These are phyloP conservation scores for Parasitella parasitica DNA, from an alignment of 371 early-diverging fungal genomes.

Conservation along the genomic window DNA sequence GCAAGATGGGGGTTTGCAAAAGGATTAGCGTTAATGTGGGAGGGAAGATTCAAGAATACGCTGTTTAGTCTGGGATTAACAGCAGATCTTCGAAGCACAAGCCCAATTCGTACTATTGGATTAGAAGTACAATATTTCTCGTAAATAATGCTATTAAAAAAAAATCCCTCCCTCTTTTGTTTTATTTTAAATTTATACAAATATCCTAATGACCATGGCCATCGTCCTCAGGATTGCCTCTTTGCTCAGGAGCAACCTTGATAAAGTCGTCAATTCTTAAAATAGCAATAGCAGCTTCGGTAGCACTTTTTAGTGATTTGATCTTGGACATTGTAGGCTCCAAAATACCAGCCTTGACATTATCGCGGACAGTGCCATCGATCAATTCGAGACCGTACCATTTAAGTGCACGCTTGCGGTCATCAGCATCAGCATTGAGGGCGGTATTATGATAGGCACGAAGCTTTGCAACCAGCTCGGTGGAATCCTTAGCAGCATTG, in stretches of 20 bases:
- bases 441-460: slow-evolving; percentile 94
- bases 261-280: slow-evolving; percentile 99
- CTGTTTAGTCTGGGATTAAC: slow-evolving; percentile 64
- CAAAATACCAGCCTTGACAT: slow-evolving; percentile 95
- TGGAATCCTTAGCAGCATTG: slow-evolving; percentile 99
- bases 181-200: slow-evolving; percentile 1
- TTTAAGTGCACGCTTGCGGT: slow-evolving; percentile 76
- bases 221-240: slow-evolving; percentile 47
- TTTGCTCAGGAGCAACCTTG: slow-evolving; percentile 64
- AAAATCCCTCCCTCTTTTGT: not conserved
- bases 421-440: slow-evolving; percentile 66
- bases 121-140: slow-evolving; percentile 68
- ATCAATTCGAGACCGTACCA: slow-evolving; percentile 96
- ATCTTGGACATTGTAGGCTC: slow-evolving; percentile 99
- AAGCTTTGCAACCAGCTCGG: slow-evolving; percentile 94
- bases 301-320: slow-evolving; percentile 98
- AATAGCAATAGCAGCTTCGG: slow-evolving; percentile 99
- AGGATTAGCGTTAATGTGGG: slow-evolving; percentile 67
- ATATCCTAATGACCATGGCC: slow-evolving; percentile 52
- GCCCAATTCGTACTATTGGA: slow-evolving; percentile 61
- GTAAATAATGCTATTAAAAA: too few relatives aligned
- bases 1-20: slow-evolving; percentile 51
- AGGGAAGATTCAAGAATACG: slow-evolving; percentile 62
- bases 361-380: slow-evolving; percentile 94
- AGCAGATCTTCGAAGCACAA: slow-evolving; percentile 47